Percentiles rank a stretch among this genome's conserved stretches.
phyloP scores from a whole-genome alignment of 495 filamentous ascomycete species.

The Copromyces sp. region DNA sequence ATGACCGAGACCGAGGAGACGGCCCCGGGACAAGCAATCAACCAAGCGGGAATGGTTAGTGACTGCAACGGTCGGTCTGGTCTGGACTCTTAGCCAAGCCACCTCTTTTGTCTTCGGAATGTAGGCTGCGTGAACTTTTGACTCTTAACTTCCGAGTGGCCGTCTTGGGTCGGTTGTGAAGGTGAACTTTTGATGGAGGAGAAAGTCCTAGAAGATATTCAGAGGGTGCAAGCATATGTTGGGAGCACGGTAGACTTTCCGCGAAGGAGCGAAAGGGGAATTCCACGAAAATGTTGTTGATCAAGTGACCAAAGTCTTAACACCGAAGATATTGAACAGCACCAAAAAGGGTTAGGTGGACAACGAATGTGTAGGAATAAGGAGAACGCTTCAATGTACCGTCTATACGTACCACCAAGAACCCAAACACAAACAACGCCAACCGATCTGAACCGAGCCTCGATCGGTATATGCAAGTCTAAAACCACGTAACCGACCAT shows the following conservation, averaged over 20 bases:
- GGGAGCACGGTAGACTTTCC: background rate
- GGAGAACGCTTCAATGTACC: background rate
- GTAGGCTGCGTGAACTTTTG: background rate
- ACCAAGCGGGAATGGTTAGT: no score
- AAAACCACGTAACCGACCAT: background rate
- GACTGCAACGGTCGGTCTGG: background rate
- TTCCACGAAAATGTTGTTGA: background rate
- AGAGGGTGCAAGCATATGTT: background rate
- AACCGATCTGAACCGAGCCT: background rate
- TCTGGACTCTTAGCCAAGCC: background rate
- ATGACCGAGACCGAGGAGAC: background rate
- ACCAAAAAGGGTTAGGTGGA: background rate
- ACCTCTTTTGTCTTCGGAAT: background rate
- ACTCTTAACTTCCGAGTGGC: background rate
- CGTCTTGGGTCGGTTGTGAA: background rate
- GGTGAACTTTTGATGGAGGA: background rate
- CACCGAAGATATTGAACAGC: background rate
- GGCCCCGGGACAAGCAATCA: background rate
- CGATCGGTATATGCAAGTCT: background rate
- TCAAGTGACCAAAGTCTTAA: background rate
- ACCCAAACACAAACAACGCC: background rate
- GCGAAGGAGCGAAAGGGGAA: background rate
- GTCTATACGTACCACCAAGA: background rate
- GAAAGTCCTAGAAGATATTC: background rate
- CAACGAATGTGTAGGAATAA: background rate